A percentile compares a stretch with the other conserved stretches of the same genome.
Conservation (phyloP, 2,329 filamentous ascomycete genomes). For the Davidsoniella australis region DNA sequence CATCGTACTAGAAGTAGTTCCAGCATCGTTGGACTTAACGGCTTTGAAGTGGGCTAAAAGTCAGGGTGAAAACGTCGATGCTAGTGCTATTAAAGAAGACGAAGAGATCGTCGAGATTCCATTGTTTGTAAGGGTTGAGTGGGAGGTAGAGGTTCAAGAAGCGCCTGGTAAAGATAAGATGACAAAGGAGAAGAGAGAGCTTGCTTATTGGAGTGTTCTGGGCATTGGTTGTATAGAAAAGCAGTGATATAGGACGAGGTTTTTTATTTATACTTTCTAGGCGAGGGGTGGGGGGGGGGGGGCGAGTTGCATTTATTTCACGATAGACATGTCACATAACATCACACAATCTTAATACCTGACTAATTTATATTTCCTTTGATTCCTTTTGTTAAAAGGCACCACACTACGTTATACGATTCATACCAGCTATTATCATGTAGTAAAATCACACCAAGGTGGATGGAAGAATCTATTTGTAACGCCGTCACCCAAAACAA, state of each 20-base stretch:
- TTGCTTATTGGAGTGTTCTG: conserved; percentile 91
- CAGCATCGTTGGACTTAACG: conserved; percentile 34
- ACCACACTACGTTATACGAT: too few relatives aligned
- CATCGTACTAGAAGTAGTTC: conserved; percentile 78
- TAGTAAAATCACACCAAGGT: too few relatives aligned
- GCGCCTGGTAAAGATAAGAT: conserved; percentile 39
- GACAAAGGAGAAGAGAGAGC: conserved; percentile 61
- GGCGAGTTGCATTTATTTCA: conserved; percentile 15
- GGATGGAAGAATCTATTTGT: too few relatives aligned
- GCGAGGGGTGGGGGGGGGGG: too few relatives aligned
- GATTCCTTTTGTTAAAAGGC: too few relatives aligned
- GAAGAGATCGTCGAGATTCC: conserved; percentile 70
- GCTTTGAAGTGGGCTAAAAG: conserved; percentile 18
- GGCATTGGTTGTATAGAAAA: conserved; percentile 61
- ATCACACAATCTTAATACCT: background rate
- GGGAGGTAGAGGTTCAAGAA: conserved; percentile 57
- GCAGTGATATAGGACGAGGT: conserved; percentile 22
- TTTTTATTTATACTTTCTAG: background rate
- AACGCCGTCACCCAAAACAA: too few relatives aligned
- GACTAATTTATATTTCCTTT: too few relatives aligned
- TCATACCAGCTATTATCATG: too few relatives aligned
- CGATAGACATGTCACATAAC: conserved; percentile 9
- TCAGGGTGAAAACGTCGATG: conserved; percentile 24
- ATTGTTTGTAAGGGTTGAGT: conserved; percentile 83
- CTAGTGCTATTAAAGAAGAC: conserved; percentile 35